A percentile compares a stretch with the other conserved stretches of the same genome.
These are phyloP conservation scores for Alternaria triticimaculans DNA, from an alignment of 2,329 filamentous ascomycete genomes.

Conservation along the genomic window DNA sequence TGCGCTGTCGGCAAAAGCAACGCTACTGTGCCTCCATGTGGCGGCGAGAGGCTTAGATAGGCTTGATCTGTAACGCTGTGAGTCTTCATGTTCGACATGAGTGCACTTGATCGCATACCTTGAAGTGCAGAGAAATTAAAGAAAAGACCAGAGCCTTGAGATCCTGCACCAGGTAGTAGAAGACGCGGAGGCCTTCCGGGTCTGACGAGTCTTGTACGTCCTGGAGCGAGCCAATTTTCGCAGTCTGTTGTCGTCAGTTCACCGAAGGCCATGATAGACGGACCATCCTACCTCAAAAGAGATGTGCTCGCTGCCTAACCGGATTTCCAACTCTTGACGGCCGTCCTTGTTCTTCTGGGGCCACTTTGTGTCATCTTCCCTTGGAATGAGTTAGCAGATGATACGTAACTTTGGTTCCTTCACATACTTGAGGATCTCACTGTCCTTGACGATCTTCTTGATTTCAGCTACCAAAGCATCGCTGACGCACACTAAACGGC, in stretches of 20 bases:
- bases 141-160: conserved; percentile 97
- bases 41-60: conserved; percentile 59
- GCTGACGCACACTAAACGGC: conserved; percentile 85
- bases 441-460: conserved; percentile 94
- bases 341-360: conserved; percentile 99
- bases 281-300: conserved; percentile 80
- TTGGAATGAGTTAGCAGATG: conserved; percentile 51
- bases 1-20: not conserved
- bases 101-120: conserved; percentile 58
- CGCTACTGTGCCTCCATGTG: not conserved
- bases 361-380: conserved; percentile 98
- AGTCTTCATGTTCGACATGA: not conserved
- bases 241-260: conserved; percentile 68
- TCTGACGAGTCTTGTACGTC: conserved; percentile 97
- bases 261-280: no score
- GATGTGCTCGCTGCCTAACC: conserved; percentile 92
- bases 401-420: not conserved
- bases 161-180: conserved; percentile 98
- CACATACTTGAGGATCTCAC: conserved; percentile 91
- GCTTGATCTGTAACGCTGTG: conserved; percentile 65
- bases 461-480: conserved; percentile 90
- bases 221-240: conserved; percentile 95
- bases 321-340: conserved; percentile 93
- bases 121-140: conserved; percentile 95
- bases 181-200: conserved; percentile 93